Percentiles rank a stretch among this genome's conserved stretches.
Conservation (phyloP, 768 basidiomycete genomes). For the Xerocomus brunneocitrinus region DNA sequence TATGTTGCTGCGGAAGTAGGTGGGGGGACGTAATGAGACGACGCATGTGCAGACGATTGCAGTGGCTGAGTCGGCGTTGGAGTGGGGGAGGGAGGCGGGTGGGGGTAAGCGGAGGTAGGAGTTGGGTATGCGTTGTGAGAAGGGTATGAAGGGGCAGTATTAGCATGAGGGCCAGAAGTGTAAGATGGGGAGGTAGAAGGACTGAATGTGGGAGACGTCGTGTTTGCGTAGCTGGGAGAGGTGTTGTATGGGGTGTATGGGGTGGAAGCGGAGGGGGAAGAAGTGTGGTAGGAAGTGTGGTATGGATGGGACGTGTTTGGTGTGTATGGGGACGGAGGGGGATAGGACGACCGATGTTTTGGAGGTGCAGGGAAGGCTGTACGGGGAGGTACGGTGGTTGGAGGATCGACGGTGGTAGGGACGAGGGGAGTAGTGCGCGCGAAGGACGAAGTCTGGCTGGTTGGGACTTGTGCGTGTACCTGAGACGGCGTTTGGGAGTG, state of each 20-base stretch:
- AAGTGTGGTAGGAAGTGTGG: conserved; percentile 8
- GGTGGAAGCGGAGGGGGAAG: conserved; percentile 17
- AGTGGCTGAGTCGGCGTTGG: conserved; percentile 27
- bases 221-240: conserved; percentile 17
- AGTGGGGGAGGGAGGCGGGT: conserved; percentile 27
- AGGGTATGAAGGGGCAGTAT: conserved; percentile 10
- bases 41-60: conserved; percentile 17
- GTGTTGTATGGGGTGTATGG: conserved; percentile 20
- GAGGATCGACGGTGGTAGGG: conserved; percentile 26
- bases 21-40: conserved; percentile 21
- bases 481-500: conserved; percentile 20
- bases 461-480: conserved; percentile 10
- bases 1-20: conserved; percentile 18
- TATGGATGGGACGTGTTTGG: conserved; percentile 16
- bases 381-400: conserved; percentile 6
- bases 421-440: conserved; percentile 27
- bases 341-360: conserved; percentile 21
- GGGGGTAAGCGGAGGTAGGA: conserved; percentile 27
- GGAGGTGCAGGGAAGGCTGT: conserved; percentile 11
- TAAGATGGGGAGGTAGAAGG: conserved; percentile 21
- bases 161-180: conserved; percentile 8
- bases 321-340: conserved; percentile 19
- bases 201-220: conserved; percentile 24
- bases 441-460: conserved; percentile 17
- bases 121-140: conserved; percentile 20